Percentiles rank a stretch among this genome's conserved stretches.
Conservation (phyloP, 148 eudicot genomes). For the Selenicereus undatus region DNA sequence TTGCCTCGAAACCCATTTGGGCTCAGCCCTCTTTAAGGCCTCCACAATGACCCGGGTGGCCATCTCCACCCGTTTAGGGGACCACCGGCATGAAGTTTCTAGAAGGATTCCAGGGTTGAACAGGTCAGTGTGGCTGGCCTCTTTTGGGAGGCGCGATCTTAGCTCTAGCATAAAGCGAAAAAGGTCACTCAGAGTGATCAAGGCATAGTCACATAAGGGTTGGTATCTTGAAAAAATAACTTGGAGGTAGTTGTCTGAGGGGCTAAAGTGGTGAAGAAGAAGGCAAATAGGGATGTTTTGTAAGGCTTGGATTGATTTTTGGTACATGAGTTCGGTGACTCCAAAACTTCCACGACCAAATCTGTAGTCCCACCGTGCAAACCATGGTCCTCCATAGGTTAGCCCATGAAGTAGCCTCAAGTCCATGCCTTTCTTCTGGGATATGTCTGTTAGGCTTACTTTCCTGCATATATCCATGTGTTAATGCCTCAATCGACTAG, state of each 20-base stretch:
- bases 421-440: slow-evolving; percentile 82
- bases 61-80: slow-evolving; percentile 90
- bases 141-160: slow-evolving; percentile 56
- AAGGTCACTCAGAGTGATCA: slow-evolving; percentile 60
- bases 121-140: slow-evolving; percentile 29
- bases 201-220: slow-evolving; percentile 63
- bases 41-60: slow-evolving; percentile 89
- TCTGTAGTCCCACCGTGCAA: slow-evolving; percentile 75
- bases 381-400: slow-evolving; percentile 86
- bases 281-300: slow-evolving; percentile 64
- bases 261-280: slow-evolving; percentile 48
- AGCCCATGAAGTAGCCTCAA: slow-evolving; percentile 76
- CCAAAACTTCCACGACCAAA: slow-evolving; percentile 88
- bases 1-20: slow-evolving; percentile 85
- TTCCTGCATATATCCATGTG: slow-evolving; percentile 43
- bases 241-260: slow-evolving; percentile 40
- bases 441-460: slow-evolving; percentile 70
- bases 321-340: slow-evolving; percentile 63
- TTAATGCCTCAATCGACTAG: background rate
- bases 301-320: slow-evolving; percentile 70
- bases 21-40: slow-evolving; percentile 63
- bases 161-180: slow-evolving; percentile 85
- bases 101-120: slow-evolving; percentile 50
- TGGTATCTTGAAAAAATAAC: slow-evolving; percentile 63
- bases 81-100: slow-evolving; percentile 83